Conservation (phyloP, 116 monocot species). For the Phalaenopsis hybrid region DNA sequence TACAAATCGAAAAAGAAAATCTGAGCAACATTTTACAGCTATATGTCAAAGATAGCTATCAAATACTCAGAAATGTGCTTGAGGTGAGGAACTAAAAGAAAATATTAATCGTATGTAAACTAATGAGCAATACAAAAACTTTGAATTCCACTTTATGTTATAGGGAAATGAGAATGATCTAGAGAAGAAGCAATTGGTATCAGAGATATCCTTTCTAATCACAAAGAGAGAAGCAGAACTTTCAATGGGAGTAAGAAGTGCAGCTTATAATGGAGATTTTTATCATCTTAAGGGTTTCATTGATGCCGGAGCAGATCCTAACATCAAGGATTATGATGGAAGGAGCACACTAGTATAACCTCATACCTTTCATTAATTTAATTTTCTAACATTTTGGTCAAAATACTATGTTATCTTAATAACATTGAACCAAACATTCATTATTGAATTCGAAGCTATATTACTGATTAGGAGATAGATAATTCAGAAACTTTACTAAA, state of each 20-base stretch:
- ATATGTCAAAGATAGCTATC: conserved; percentile 55
- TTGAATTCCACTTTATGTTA: background rate
- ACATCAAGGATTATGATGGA: conserved; percentile 55
- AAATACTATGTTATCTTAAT: too few species aligned
- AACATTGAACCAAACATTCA: too few species aligned
- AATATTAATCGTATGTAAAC: too few species aligned
- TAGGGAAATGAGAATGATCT: conserved; percentile 43
- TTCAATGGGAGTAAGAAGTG: conserved; percentile 54
- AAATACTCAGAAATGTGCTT: conserved; percentile 47
- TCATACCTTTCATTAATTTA: background rate
- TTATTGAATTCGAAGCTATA: too few species aligned
- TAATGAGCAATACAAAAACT: background rate
- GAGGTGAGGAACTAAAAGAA: conserved; percentile 21
- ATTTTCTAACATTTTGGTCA: too few species aligned
- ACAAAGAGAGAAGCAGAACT: conserved; percentile 64
- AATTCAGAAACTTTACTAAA: background rate
- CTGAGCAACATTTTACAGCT: conserved; percentile 42
- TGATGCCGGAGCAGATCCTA: conserved; percentile 66
- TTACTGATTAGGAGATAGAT: too few species aligned
- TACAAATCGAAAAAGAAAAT: conserved; percentile 64
- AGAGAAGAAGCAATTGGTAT: conserved; percentile 51
- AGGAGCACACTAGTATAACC: conserved; percentile 49
- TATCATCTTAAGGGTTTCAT: conserved; percentile 54
- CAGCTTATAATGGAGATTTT: conserved; percentile 56
- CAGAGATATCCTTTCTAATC: conserved; percentile 50